Evolutionary conservation across 441 rosid genomes (phyloP), one percentile per base, ranked within the genome.

Genomic region (Omphalea diandra): DNA sequence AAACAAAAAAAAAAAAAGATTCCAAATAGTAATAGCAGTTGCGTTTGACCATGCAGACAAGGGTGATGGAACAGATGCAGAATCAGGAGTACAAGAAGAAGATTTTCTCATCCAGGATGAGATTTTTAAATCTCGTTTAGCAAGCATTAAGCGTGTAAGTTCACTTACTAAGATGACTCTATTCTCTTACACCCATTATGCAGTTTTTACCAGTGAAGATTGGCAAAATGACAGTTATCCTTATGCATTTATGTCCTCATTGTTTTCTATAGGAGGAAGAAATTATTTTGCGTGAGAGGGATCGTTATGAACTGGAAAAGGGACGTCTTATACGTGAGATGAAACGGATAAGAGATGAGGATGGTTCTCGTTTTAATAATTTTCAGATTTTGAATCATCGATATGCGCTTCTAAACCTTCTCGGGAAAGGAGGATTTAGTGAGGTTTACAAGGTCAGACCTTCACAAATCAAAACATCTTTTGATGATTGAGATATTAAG

Each of bases 401-500:
- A 74, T 96, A 91, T 81, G 93, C 99, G 62, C 97, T 96, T 68
- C 67, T 96, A 71, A 96, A 96, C 77, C 99, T 96, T 77, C 97
- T 96, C 75, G 99, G 99, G 17, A 93, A 88, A 83, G 99, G 99
- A 44, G 99, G 99, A 79, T 96, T 96, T 77, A 96, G 99, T 77
- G 99, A 96, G 87, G 99, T 96, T 77, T 96, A 90, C 78, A 96
- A 96, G 99, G 99, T 96, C 84, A 83, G 97, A 83, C 76, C 63
- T 78, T 78, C 67, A 65, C 31, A 50, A 60, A 68, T 70, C 44
- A 63, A 67, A n/a, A 54, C 63, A 49, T 77, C 61, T 68, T 46
- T 67, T 70, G 47, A 72, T 71, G 38, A 53, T 72, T 75, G 68
- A 65, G 71, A 75, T 58, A 79, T 54, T 63, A 29, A 24, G 10